phyloP scores from a whole-genome alignment of 306 rosid genomes.

The Clitoria ternatea region DNA sequence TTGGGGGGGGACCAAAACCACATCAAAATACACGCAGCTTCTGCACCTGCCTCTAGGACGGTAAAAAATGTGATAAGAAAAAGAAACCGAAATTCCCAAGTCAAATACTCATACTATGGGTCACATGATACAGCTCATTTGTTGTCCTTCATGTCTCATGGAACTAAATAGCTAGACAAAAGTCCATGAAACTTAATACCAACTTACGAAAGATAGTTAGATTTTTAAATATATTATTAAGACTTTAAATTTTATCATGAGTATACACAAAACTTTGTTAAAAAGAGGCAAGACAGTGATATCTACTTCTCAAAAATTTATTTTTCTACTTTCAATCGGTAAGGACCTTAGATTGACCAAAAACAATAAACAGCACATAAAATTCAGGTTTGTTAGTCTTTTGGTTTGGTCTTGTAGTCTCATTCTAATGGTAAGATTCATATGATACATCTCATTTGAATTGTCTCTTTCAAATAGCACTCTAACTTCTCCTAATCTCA shows the following conservation, averaged over 20 bases:
- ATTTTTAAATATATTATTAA: too few species aligned
- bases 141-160: conserved; percentile 30
- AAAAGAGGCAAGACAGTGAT: too few species aligned
- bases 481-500: conserved; percentile 24
- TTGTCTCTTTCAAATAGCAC: conserved; percentile 27
- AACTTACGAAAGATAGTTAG: too few species aligned
- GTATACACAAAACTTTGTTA: too few species aligned
- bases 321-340: too few species aligned
- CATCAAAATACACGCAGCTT: background rate
- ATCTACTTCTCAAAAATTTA: too few species aligned
- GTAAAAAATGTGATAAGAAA: background rate
- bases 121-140: conserved; percentile 41
- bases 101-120: conserved; percentile 16
- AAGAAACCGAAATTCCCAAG: conserved; percentile 1
- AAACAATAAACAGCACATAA: too few species aligned
- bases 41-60: background rate
- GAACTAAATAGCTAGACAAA: background rate
- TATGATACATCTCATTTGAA: conserved; percentile 1
- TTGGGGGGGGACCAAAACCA: background rate
- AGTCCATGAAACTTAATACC: conserved; percentile 15
- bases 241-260: too few species aligned
- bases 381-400: background rate
- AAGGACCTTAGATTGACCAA: too few species aligned
- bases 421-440: conserved; percentile 16
- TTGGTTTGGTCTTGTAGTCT: conserved; percentile 3